Evolutionary conservation across 306 rosid genomes (phyloP).

Genomic region (Purshia tridentata): DNA sequence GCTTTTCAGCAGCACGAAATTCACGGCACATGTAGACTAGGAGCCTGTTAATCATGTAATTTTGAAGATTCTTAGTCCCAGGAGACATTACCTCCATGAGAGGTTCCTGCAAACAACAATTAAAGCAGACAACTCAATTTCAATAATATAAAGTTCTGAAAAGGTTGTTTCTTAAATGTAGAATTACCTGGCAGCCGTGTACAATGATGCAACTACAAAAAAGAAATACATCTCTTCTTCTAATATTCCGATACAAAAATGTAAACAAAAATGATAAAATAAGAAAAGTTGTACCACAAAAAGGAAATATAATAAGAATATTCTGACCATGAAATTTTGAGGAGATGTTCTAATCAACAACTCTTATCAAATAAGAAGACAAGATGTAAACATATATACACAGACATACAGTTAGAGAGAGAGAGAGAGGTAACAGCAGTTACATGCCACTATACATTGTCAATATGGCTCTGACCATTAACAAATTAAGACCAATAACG

Average conservation of each 20-base stretch:
- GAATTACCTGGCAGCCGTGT: constrained; percentile 6
- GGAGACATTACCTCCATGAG: constrained; percentile 96
- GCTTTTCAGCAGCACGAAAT: constrained; percentile 85
- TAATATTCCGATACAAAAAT: background rate
- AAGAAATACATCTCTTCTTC: background rate
- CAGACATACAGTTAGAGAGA: background rate
- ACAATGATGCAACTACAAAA: background rate
- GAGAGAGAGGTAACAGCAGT: background rate
- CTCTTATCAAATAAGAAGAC: background rate
- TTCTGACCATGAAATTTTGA: background rate
- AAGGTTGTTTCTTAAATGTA: background rate
- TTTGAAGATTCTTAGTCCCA: constrained; percentile 91
- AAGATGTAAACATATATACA: background rate
- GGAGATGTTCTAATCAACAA: background rate
- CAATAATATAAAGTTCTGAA: background rate
- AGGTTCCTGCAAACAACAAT: constrained; percentile 71
- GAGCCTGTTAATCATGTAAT: constrained; percentile 80
- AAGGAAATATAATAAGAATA: background rate
- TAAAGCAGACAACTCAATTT: constrained; percentile 15
- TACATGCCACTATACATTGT: no score
- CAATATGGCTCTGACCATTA: no score
- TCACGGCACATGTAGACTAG: constrained; percentile 80
- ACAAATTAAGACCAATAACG: no score
- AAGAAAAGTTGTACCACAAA: background rate
- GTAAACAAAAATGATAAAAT: background rate